Percentiles rank a stretch among this genome's conserved stretches.
Evolutionary conservation across 202 grass and related monocot genomes (phyloP).

Genomic region (Miscanthus sacchariflorus): DNA sequence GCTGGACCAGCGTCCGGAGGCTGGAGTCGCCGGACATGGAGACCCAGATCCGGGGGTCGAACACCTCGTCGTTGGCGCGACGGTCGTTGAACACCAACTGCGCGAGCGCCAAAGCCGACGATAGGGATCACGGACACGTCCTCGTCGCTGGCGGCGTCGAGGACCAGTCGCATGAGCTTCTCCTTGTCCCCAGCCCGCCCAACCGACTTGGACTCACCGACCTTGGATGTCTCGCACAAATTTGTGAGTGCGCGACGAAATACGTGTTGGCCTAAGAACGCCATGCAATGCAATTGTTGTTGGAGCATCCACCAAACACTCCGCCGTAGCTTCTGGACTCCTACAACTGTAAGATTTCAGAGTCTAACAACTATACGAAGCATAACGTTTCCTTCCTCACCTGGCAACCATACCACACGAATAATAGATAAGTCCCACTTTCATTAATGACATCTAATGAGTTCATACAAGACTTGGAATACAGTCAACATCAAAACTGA

Average conservation of each 20-base stretch:
- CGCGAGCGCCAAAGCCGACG: too few species aligned
- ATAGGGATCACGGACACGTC: too few species aligned
- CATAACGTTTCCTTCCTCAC: not conserved
- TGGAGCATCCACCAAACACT: not conserved
- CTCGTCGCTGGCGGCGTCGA: not conserved
- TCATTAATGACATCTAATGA: constrained; percentile 8
- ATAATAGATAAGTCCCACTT: not conserved
- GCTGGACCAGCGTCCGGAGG: constrained; percentile 45
- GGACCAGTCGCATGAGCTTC: too few species aligned
- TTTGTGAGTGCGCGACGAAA: too few species aligned
- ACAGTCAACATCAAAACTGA: constrained; percentile 17
- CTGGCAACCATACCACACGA: not conserved
- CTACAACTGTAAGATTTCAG: not conserved
- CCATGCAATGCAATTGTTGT: too few species aligned
- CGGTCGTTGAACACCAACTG: not conserved
- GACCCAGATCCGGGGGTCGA: constrained; percentile 63
- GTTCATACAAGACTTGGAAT: not conserved
- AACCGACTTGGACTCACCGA: too few species aligned
- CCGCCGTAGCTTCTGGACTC: not conserved
- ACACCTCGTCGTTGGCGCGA: constrained; percentile 50
- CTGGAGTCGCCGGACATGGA: constrained; percentile 56
- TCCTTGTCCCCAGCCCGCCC: too few species aligned
- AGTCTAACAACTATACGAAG: not conserved
- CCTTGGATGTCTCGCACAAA: too few species aligned
- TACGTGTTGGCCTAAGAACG: too few species aligned